These are phyloP conservation scores for Alternaria novae-zelandiae DNA, from an alignment of 2,329 filamentous ascomycete species.

Conservation along the genomic window DNA sequence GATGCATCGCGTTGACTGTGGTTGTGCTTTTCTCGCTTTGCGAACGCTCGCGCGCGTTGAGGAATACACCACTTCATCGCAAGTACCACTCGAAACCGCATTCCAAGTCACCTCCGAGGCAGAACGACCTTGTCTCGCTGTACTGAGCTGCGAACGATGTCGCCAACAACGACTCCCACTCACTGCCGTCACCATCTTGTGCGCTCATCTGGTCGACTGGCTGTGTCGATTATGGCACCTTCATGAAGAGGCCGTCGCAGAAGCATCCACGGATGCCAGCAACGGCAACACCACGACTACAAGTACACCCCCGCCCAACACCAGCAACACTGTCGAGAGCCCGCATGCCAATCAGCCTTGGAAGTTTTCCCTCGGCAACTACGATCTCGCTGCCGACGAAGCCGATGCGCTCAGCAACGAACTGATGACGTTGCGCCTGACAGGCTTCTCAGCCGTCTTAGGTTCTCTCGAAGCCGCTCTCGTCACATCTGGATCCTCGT, in stretches of 20 bases:
- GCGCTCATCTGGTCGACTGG: constrained; percentile 14
- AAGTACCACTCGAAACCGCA: constrained; percentile 14
- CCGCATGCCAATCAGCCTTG: not conserved
- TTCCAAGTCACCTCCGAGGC: constrained; percentile 8
- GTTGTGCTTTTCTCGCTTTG: constrained; percentile 8
- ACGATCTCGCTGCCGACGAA: constrained; percentile 14
- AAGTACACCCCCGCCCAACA: not conserved
- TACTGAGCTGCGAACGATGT: constrained; percentile 13
- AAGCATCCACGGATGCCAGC: constrained; percentile 3
- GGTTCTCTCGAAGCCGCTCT: constrained; percentile 14
- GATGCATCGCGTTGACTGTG: constrained; percentile 12
- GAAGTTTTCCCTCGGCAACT: constrained; percentile 15
- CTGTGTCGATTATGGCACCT: constrained; percentile 16
- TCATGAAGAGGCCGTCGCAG: not conserved
- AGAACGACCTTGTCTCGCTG: constrained; percentile 6
- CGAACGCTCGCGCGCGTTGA: constrained; percentile 12
- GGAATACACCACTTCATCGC: constrained; percentile 13
- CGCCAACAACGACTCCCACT: constrained; percentile 12
- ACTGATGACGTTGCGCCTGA: constrained; percentile 14
- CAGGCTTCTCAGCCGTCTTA: constrained; percentile 11
- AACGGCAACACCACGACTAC: not conserved
- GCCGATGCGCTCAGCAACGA: constrained; percentile 17
- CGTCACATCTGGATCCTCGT: constrained; percentile 2
- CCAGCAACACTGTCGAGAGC: not conserved
- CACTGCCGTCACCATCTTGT: constrained; percentile 13